Evolutionary conservation across 163 green algal genomes (phyloP).

Genomic region (Scenedesmus sp.): DNA sequence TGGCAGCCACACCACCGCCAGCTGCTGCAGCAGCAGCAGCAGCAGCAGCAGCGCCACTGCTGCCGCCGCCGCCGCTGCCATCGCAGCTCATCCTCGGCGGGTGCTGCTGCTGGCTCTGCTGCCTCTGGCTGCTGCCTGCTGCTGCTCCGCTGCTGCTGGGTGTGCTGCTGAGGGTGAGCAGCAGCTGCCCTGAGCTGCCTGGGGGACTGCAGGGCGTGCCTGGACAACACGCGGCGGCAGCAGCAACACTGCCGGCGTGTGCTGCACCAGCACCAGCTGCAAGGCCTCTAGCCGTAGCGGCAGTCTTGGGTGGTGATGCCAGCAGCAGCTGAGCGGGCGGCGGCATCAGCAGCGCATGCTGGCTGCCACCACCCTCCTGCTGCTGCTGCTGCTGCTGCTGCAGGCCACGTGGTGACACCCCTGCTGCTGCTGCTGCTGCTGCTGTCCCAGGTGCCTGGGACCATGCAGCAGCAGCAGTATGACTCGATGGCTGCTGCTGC

Average conservation of each 20-base stretch:
- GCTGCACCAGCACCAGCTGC: not conserved
- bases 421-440: slow-evolving; percentile 24
- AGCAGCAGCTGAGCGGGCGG: not conserved
- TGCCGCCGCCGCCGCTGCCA: not conserved
- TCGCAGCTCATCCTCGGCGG: not conserved
- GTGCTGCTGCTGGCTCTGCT: not conserved
- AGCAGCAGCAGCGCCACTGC: not conserved
- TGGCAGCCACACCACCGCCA: not conserved
- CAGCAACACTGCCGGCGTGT: not conserved
- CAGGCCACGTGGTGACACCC: not conserved
- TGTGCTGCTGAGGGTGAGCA: not conserved
- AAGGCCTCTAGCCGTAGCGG: not conserved
- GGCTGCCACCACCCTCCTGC: slow-evolving; percentile 10
- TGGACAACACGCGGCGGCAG: not conserved
- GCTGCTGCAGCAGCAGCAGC: not conserved
- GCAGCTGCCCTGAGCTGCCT: not conserved
- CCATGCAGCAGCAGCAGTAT: slow-evolving; percentile 1
- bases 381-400: slow-evolving; percentile 1
- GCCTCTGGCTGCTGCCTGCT: not conserved
- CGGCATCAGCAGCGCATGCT: not conserved
- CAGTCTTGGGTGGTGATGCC: not conserved
- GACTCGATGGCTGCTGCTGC: not conserved
- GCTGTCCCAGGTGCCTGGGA: not conserved
- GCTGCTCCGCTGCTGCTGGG: not conserved
- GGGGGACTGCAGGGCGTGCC: not conserved